These are phyloP conservation scores for Pachysandra terminalis DNA, from an alignment of 164 flowering plant genomes.

Conservation along the genomic window DNA sequence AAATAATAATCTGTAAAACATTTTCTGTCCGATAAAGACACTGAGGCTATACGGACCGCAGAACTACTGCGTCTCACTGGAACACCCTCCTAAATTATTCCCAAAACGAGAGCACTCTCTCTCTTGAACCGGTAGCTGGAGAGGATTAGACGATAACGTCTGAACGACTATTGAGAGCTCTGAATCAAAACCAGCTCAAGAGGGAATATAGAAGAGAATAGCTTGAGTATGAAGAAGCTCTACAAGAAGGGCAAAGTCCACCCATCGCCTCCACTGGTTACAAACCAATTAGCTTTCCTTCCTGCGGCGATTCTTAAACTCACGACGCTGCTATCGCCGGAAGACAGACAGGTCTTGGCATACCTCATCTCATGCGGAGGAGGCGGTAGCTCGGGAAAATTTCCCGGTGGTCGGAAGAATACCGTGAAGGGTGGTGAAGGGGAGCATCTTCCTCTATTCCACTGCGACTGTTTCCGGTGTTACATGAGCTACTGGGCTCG, in stretches of 20 bases:
- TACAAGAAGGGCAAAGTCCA: conserved; percentile 58
- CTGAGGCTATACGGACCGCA: too few species aligned
- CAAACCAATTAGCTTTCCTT: conserved; percentile 43
- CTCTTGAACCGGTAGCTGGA: too few species aligned
- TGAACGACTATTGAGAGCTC: too few species aligned
- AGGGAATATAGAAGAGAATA: background rate
- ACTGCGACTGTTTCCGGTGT: conserved; percentile 55
- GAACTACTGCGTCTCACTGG: too few species aligned
- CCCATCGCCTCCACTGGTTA: conserved; percentile 45
- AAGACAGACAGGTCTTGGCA: conserved; percentile 53
- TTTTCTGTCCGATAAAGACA: too few species aligned
- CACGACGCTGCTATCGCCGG: conserved; percentile 38
- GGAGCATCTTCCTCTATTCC: conserved; percentile 30
- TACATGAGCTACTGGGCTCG: conserved; percentile 73
- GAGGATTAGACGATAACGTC: too few species aligned
- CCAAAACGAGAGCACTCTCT: too few species aligned
- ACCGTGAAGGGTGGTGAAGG: conserved; percentile 5
- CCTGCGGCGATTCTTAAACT: conserved; percentile 54
- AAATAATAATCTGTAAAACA: too few species aligned
- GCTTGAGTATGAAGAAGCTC: conserved; percentile 53
- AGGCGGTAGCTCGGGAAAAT: conserved; percentile 6
- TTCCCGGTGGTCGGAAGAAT: background rate
- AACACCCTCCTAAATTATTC: too few species aligned
- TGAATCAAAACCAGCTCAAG: too few species aligned
- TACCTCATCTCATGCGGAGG: conserved; percentile 46